Base-by-base conservation (phyloP, 139 green algal genomes). In the Micromonas commoda region DNA sequence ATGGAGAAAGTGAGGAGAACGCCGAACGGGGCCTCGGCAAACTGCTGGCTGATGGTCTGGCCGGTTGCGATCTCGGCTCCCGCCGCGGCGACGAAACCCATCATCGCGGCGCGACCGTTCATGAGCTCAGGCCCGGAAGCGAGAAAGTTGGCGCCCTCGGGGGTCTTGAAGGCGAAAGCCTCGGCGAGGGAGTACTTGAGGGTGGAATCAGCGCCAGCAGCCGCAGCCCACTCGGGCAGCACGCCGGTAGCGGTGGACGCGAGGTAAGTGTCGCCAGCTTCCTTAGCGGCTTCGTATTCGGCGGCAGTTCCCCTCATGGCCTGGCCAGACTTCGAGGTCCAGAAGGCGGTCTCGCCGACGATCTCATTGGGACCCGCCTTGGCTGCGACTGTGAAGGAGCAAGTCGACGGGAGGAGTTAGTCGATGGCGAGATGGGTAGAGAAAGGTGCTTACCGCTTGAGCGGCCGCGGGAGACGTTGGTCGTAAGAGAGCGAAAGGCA, bases 91-190 rank as follows among this genome's bases (percentile, higher is more conserved):
- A 91, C n/a, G n/a, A 93, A 73, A 51, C 89, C 86, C 0, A 92
- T 35, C 89, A 94, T 93, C 4, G 90, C 87, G 1, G 93, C 61
- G 5, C 91, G 83, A 23, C 84, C 82, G 74, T 94, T 93, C 35
- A 94, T 86, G 0, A 91, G 66, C 85, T 96, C 91, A 28, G 91
- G 90, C 13, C 80, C 90, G 28, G 57, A 69, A 13, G 61, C 45
- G 9, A 57, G 9, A 16, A 57, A 57, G 45, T 57, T 57, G 45
- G 45, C 16, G 9, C 9, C 45, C 9, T 9, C 45, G 9, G 45
- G 45, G 45, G 16, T 16, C 45, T 57, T 9, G 45, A 57, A 57
- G 9, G 45, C 45, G 66, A 73, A 73, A 5, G 23, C 66, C 20
- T 57, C 45, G 45, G 9, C 45, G 45, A 69, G n/a, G 61, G n/a